A percentile compares a stretch with the other conserved stretches of the same genome.
These are phyloP conservation scores for Ustilaginoidea virens DNA, from an alignment of 2,329 filamentous ascomycete genomes.

Conservation along the genomic window DNA sequence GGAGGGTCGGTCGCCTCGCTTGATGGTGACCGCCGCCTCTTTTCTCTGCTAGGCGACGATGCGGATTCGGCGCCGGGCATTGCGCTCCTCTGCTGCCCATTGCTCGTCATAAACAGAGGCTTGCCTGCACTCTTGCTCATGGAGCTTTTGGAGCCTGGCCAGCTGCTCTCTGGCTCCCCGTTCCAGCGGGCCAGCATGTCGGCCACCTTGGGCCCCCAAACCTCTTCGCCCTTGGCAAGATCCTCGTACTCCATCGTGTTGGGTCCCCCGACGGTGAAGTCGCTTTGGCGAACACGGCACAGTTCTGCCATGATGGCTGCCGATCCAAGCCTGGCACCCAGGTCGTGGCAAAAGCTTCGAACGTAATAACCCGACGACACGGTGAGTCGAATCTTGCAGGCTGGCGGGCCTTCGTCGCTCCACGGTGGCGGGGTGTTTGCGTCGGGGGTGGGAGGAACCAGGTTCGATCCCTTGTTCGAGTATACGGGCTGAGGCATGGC, in stretches of 20 bases:
- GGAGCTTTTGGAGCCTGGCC: slow-evolving; percentile 8
- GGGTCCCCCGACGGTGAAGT: slow-evolving; percentile 54
- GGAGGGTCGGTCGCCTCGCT: slow-evolving; percentile 10
- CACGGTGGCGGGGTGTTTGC: slow-evolving; percentile 36
- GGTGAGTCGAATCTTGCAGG: slow-evolving; percentile 73
- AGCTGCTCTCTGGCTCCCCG: slow-evolving; percentile 14
- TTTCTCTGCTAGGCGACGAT: slow-evolving; percentile 10
- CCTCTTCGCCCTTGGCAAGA: slow-evolving; percentile 56
- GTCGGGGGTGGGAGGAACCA: slow-evolving; percentile 32
- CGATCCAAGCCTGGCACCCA: slow-evolving; percentile 69
- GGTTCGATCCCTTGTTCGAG: slow-evolving; percentile 30
- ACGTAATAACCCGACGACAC: slow-evolving; percentile 97
- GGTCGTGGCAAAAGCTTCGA: slow-evolving; percentile 80
- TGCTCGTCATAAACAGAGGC: slow-evolving; percentile 7
- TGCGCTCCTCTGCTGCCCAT: slow-evolving; percentile 6
- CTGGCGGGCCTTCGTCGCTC: slow-evolving; percentile 52
- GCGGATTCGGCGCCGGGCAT: too few species aligned
- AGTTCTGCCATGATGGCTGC: slow-evolving; percentile 78
- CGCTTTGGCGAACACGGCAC: slow-evolving; percentile 63
- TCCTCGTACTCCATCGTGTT: slow-evolving; percentile 72
- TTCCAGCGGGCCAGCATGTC: slow-evolving; percentile 30
- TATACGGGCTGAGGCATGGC: slow-evolving; percentile 29
- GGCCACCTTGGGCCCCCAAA: slow-evolving; percentile 65
- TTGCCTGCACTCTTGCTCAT: slow-evolving; percentile 1
- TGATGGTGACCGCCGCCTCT: slow-evolving; percentile 16